A percentile compares a stretch with the other conserved stretches of the same genome.
phyloP scores from a whole-genome alignment of 2,329 filamentous ascomycete species.

The Sporothrix dimorphospora region DNA sequence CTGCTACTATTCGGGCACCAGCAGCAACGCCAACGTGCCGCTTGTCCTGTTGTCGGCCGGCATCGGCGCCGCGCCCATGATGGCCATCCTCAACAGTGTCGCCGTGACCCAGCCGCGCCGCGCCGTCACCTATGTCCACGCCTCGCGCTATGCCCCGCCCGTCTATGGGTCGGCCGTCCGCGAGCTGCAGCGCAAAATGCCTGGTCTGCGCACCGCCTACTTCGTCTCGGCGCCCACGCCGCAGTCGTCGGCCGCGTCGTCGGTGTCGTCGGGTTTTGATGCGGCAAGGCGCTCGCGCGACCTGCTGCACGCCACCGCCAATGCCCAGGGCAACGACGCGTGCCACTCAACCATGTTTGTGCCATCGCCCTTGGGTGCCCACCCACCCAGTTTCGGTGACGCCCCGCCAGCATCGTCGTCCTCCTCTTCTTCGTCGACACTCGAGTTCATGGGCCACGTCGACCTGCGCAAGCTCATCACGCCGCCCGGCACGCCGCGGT shows the following conservation, averaged over 20 bases:
- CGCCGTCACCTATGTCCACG: constrained; percentile 63
- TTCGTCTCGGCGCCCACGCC: constrained; percentile 50
- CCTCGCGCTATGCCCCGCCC: constrained; percentile 54
- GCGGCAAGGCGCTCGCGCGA: constrained; percentile 9
- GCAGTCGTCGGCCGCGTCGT: background rate
- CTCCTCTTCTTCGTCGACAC: constrained; percentile 41
- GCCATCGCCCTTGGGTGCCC: constrained; percentile 20
- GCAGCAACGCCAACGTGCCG: constrained; percentile 45
- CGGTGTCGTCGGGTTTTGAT: background rate
- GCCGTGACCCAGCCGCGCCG: constrained; percentile 50
- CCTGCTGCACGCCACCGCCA: constrained; percentile 18
- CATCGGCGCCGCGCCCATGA: constrained; percentile 62
- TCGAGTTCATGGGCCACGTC: constrained; percentile 50
- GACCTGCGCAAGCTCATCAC: constrained; percentile 50
- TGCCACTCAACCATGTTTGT: background rate
- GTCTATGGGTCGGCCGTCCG: constrained; percentile 58
- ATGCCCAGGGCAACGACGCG: background rate
- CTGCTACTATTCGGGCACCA: constrained; percentile 23
- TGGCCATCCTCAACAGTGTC: constrained; percentile 63
- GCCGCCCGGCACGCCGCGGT: background rate
- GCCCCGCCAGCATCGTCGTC: constrained; percentile 40
- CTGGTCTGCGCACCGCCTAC: constrained; percentile 48
- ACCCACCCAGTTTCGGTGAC: constrained; percentile 31
- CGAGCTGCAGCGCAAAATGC: constrained; percentile 44
- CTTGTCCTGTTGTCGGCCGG: constrained; percentile 66